A percentile compares a stretch with the other conserved stretches of the same genome.
phyloP scores from a whole-genome alignment of 2,329 filamentous ascomycete genomes.

The Colletotrichum noveboracense region DNA sequence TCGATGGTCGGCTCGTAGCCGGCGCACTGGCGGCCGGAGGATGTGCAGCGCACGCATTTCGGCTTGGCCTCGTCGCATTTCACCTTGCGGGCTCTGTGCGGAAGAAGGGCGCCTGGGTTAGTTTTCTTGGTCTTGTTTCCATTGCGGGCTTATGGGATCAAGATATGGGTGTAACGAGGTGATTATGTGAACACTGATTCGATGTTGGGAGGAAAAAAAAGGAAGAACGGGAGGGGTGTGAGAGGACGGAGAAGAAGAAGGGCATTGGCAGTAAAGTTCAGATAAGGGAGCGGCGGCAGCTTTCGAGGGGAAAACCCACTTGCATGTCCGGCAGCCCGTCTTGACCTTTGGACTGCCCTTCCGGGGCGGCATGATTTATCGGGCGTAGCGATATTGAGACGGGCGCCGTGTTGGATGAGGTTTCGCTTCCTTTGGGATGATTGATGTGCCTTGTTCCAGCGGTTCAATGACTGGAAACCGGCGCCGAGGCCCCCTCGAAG shows the following conservation, averaged over 20 bases:
- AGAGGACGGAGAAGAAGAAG: not conserved
- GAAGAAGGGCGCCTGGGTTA: not conserved
- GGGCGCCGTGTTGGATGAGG: not conserved
- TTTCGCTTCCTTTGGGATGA: not conserved
- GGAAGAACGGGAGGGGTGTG: not conserved
- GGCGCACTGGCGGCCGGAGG: conserved; percentile 51
- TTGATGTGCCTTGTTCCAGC: not conserved
- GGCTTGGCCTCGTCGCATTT: conserved; percentile 64
- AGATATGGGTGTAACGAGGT: not conserved
- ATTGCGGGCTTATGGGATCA: not conserved
- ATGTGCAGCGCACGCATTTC: conserved; percentile 56
- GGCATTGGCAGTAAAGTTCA: not conserved
- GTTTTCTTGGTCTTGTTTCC: not conserved
- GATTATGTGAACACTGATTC: not conserved
- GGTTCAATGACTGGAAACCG: not conserved
- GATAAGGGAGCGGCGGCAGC: not conserved
- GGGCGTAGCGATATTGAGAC: not conserved
- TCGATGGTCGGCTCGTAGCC: conserved; percentile 14
- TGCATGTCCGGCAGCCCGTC: conserved; percentile 60
- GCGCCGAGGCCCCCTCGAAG: not conserved
- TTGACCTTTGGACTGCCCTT: conserved; percentile 40
- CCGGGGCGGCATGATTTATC: conserved; percentile 6
- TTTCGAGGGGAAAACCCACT: conserved; percentile 41
- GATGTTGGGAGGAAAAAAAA: not conserved
- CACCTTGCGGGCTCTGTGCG: conserved; percentile 55